Evolutionary conservation across 2,329 filamentous ascomycete genomes (phyloP).

Genomic region (Pleomassaria siparia): DNA sequence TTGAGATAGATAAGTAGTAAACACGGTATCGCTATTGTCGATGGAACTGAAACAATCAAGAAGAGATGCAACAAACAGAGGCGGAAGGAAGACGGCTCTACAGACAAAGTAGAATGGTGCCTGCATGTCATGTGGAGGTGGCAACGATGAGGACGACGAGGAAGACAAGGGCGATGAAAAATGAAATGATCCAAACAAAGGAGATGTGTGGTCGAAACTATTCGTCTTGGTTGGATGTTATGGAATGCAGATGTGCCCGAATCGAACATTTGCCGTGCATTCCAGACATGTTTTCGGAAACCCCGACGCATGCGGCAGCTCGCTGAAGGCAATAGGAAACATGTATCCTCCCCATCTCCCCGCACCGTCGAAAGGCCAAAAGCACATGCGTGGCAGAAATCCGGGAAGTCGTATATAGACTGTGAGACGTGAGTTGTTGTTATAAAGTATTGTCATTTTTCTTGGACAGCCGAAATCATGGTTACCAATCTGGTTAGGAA

Average conservation of each 20-base stretch:
- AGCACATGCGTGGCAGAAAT: too few species aligned
- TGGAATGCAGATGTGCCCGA: conserved; percentile 1
- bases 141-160: background rate
- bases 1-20: too few species aligned
- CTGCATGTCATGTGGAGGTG: conserved; percentile 9
- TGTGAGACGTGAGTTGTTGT: too few species aligned
- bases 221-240: background rate
- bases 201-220: conserved; percentile 25
- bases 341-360: too few species aligned
- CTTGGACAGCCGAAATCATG: too few species aligned
- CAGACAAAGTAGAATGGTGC: conserved; percentile 1
- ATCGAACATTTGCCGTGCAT: background rate
- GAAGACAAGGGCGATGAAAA: conserved; percentile 2
- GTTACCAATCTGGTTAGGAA: too few species aligned
- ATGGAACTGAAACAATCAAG: background rate
- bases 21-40: too few species aligned
- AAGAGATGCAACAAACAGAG: background rate
- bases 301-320: background rate
- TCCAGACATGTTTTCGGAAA: background rate
- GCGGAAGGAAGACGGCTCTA: conserved; percentile 1
- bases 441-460: too few species aligned
- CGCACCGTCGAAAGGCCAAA: too few species aligned
- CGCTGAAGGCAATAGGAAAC: too few species aligned
- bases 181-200: conserved; percentile 28
- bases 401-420: too few species aligned